A percentile compares a stretch with the other conserved stretches of the same genome.
Evolutionary conservation across 805 yeast genomes (phyloP).

Genomic region (Sugiyamaella americana): DNA sequence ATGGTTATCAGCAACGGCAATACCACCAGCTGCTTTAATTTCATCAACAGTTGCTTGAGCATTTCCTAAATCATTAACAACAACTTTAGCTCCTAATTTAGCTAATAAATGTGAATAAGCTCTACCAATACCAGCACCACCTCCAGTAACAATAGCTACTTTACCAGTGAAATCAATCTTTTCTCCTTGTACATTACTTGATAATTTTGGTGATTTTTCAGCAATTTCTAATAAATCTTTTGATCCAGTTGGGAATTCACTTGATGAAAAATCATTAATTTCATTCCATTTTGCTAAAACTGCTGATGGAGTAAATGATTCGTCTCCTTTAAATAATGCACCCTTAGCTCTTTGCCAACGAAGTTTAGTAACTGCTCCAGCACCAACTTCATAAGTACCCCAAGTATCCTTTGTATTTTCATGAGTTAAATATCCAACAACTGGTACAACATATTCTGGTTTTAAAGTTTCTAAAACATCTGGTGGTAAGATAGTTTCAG

Average conservation of each 20-base stretch:
- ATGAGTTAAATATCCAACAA: constrained; percentile 75
- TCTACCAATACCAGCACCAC: constrained; percentile 91
- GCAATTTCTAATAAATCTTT: constrained; percentile 64
- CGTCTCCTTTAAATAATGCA: constrained; percentile 71
- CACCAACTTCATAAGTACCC: constrained; percentile 86
- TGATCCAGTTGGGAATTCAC: constrained; percentile 64
- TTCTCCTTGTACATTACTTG: constrained; percentile 53
- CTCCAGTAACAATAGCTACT: constrained; percentile 90
- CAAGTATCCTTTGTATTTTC: constrained; percentile 58
- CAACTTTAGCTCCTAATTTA: constrained; percentile 89
- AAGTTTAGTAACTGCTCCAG: constrained; percentile 85
- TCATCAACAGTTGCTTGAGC: constrained; percentile 70
- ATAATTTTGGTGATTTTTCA: constrained; percentile 46
- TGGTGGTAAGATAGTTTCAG: constrained; percentile 82
- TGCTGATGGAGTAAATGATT: constrained; percentile 76
- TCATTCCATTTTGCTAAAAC: constrained; percentile 61
- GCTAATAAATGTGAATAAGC: constrained; percentile 83
- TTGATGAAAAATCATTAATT: constrained; percentile 50
- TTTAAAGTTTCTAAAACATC: constrained; percentile 71
- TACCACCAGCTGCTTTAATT: constrained; percentile 64
- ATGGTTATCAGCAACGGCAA: constrained; percentile 77
- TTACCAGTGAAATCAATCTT: constrained; percentile 64
- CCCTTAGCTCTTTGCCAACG: constrained; percentile 95
- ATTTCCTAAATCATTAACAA: constrained; percentile 80
- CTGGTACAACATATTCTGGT: constrained; percentile 89